These are phyloP conservation scores for Xylaria cubensis DNA, from an alignment of 495 filamentous ascomycete genomes.

Conservation along the genomic window DNA sequence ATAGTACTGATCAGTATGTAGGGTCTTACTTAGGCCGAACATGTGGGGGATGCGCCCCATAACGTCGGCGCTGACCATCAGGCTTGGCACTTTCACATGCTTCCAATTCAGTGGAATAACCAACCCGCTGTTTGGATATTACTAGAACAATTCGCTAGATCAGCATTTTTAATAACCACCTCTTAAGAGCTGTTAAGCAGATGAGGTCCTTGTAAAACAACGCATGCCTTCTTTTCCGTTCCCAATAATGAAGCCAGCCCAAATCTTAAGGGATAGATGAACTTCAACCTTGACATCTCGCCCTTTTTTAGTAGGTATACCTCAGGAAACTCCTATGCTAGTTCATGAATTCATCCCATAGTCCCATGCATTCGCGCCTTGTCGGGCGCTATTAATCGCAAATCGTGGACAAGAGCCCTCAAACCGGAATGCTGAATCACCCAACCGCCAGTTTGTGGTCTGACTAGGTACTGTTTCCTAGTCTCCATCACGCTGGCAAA, in stretches of 20 bases:
- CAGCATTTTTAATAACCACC: no score
- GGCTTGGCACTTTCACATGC: conserved; percentile 34
- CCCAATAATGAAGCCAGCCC: neutral
- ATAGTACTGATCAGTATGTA: neutral
- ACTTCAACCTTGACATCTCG: neutral
- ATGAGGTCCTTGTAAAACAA: neutral
- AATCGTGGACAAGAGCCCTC: neutral
- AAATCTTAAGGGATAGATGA: neutral
- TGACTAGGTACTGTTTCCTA: neutral
- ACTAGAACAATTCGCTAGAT: neutral
- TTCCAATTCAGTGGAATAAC: neutral
- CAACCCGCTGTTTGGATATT: neutral
- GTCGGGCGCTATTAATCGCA: neutral
- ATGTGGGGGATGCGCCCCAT: conserved; percentile 11
- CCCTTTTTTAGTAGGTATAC: neutral
- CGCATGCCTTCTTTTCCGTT: neutral
- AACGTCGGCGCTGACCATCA: conserved; percentile 10
- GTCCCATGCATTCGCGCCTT: neutral
- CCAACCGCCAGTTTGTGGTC: neutral
- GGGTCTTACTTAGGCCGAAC: conserved; percentile 10
- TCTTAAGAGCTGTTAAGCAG: neutral
- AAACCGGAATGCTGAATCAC: neutral
- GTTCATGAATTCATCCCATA: neutral
- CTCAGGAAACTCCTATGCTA: neutral
- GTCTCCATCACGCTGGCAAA: neutral